Conservation (phyloP, 768 basidiomycete genomes). For the Mycena epipterygia region DNA sequence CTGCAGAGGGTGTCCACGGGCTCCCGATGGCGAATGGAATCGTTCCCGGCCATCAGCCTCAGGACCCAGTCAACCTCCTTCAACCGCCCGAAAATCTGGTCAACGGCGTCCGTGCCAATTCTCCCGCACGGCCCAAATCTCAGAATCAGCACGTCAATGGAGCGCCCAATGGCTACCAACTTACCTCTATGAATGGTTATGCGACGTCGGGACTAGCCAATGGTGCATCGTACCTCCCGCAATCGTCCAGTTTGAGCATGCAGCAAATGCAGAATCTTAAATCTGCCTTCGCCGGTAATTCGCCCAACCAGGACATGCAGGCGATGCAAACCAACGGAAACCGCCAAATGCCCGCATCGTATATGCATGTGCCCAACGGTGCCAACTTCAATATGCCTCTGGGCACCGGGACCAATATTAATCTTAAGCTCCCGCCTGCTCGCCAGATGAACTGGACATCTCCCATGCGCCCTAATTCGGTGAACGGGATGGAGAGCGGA, state of each 20-base stretch:
- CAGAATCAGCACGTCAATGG: constrained; percentile 58
- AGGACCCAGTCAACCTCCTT: constrained; percentile 35
- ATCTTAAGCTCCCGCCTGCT: constrained; percentile 57
- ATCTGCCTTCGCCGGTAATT: constrained; percentile 60
- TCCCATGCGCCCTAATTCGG: constrained; percentile 46
- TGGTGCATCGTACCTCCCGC: constrained; percentile 49
- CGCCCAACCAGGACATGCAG: constrained; percentile 54
- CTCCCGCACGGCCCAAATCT: constrained; percentile 64
- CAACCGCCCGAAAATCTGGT: constrained; percentile 41
- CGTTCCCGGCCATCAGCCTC: constrained; percentile 48
- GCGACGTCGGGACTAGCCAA: constrained; percentile 53
- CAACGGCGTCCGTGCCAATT: constrained; percentile 43
- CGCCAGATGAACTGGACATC: constrained; percentile 57
- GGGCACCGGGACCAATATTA: constrained; percentile 48
- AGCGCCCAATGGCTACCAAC: constrained; percentile 64
- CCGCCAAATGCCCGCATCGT: constrained; percentile 50
- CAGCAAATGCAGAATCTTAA: constrained; percentile 77
- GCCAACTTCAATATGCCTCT: constrained; percentile 57
- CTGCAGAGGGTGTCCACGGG: constrained; percentile 46
- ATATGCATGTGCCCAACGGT: constrained; percentile 52
- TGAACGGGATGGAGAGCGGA: constrained; percentile 32
- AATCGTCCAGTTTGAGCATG: constrained; percentile 56
- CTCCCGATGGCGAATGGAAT: constrained; percentile 50
- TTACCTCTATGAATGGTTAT: constrained; percentile 54
- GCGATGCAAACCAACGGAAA: constrained; percentile 49